Percentiles rank a stretch among this genome's conserved stretches.
phyloP scores from a whole-genome alignment of 2,329 filamentous ascomycete species.

The Pseudopithomyces maydicus region DNA sequence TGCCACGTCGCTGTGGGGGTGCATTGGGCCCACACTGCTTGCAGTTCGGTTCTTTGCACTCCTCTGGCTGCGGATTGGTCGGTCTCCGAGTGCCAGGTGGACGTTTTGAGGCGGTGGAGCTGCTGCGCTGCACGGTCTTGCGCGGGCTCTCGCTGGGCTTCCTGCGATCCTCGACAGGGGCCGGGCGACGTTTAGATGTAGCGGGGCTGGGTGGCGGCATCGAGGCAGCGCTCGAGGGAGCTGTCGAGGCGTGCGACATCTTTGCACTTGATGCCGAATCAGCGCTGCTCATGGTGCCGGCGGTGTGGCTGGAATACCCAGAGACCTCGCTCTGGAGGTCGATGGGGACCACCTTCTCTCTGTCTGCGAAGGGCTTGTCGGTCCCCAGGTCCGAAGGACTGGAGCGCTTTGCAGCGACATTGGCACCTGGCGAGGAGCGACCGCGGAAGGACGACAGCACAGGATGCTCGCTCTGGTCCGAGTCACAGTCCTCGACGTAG shows the following conservation, averaged over 20 bases:
- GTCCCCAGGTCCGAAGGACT: conserved; percentile 42
- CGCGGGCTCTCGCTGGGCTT: conserved; percentile 29
- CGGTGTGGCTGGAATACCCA: conserved; percentile 65
- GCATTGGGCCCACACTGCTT: conserved; percentile 28
- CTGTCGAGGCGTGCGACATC: conserved; percentile 31
- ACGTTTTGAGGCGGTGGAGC: conserved; percentile 29
- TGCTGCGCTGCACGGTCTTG: conserved; percentile 27
- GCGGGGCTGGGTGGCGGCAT: conserved; percentile 25
- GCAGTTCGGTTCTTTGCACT: conserved; percentile 45
- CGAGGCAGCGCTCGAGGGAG: conserved; percentile 20
- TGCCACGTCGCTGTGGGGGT: conserved; percentile 16
- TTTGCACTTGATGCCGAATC: conserved; percentile 54
- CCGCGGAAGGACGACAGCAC: conserved; percentile 28
- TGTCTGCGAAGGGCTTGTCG: conserved; percentile 32
- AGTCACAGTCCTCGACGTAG: conserved; percentile 48
- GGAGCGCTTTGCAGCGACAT: conserved; percentile 56
- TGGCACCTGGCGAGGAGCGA: conserved; percentile 57
- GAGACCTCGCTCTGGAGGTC: conserved; percentile 62
- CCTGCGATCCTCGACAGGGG: conserved; percentile 22
- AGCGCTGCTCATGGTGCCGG: conserved; percentile 58
- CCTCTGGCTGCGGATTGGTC: conserved; percentile 19
- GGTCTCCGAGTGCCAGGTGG: conserved; percentile 14
- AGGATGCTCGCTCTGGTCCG: conserved; percentile 41
- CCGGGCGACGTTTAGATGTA: conserved; percentile 22
- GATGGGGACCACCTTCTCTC: conserved; percentile 39